Evolutionary conservation across 495 filamentous ascomycete genomes (phyloP).

Genomic region (Penicillium coffeae): DNA sequence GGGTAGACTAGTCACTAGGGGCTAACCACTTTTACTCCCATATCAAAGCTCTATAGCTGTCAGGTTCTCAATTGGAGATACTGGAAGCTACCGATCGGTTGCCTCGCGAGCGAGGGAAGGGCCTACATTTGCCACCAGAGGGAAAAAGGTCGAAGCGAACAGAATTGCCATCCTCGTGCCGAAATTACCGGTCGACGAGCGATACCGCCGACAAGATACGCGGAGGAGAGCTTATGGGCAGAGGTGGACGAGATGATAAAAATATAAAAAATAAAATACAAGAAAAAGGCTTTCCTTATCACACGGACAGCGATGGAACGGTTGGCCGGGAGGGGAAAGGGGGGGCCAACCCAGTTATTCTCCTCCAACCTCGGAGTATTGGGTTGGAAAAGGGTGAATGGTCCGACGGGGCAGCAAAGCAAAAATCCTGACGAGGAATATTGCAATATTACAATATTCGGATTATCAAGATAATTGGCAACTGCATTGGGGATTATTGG

Average conservation of each 20-base stretch:
- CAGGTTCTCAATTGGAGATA: too few species aligned
- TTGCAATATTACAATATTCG: neutral
- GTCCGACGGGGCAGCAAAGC: constrained; percentile 9
- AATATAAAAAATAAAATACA: constrained; percentile 7
- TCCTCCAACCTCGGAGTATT: constrained; percentile 18
- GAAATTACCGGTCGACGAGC: neutral
- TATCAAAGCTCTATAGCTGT: too few species aligned
- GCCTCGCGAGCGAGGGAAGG: too few species aligned
- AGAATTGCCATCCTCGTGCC: too few species aligned
- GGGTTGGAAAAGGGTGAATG: constrained; percentile 20
- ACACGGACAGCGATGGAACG: constrained; percentile 14
- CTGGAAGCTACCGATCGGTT: too few species aligned
- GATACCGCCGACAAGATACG: neutral
- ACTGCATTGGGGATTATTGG: too few species aligned
- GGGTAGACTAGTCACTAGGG: constrained; percentile 50
- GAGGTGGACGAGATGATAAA: neutral
- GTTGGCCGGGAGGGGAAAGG: constrained; percentile 23
- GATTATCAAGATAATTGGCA: too few species aligned
- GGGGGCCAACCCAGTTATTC: constrained; percentile 23
- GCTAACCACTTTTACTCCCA: too few species aligned
- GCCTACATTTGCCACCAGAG: too few species aligned
- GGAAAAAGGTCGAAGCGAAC: too few species aligned
- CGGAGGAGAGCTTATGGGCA: neutral
- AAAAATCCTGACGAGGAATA: neutral
- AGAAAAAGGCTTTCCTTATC: constrained; percentile 8